Base-by-base conservation (phyloP, 148 eudicot genomes). In the Dysphania ambrosioides region DNA sequence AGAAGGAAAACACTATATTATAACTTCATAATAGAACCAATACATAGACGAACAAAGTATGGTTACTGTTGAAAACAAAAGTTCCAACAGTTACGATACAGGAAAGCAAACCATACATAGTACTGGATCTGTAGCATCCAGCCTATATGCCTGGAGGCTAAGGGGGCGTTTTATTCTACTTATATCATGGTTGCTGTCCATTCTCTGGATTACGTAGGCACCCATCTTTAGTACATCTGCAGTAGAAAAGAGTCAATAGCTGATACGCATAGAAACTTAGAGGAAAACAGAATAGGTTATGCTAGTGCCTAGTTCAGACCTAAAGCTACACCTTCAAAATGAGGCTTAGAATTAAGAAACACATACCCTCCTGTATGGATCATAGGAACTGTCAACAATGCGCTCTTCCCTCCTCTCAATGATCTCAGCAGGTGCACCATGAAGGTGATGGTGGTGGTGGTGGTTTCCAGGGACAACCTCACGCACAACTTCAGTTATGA, bases 351-450 rank as follows among this genome's bases (percentile, higher is more conserved):
- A 5, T 64, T 7, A 6, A 64, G 9, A 4, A 60, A 60, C 30
- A 40, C 76, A 41, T 73, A 73, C 76, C 76, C 75, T 72, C 65
- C 68, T 61, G 76, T 61, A 73, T 27, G 76, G 76, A 29, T 73
- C 76, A 44, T 38, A 63, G 36, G 57, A 23, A 30, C n/a, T 44
- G 58, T 73, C 76, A 73, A 73, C 27, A 31, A 73, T 73, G 41
- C 68, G 40, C 29, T 73, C 76, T 49, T 60, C 76, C 40, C 68
- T 73, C 68, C 68, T 73, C 32, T 73, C 76, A 62, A 58, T 41
- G 40, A 60, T 60, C 36, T 73, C 68, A 73, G 41, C 24, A 8
- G 76, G 40, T 13, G 57, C 49, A n/a, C 58, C 68, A 27, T 61
- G 41, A 56, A 30, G 72, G 27, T 73, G 57, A 58, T 63, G 41